A percentile compares a stretch with the other conserved stretches of the same genome.
phyloP scores from a whole-genome alignment of 2,329 filamentous ascomycete genomes.

The Fusarium sp. region DNA sequence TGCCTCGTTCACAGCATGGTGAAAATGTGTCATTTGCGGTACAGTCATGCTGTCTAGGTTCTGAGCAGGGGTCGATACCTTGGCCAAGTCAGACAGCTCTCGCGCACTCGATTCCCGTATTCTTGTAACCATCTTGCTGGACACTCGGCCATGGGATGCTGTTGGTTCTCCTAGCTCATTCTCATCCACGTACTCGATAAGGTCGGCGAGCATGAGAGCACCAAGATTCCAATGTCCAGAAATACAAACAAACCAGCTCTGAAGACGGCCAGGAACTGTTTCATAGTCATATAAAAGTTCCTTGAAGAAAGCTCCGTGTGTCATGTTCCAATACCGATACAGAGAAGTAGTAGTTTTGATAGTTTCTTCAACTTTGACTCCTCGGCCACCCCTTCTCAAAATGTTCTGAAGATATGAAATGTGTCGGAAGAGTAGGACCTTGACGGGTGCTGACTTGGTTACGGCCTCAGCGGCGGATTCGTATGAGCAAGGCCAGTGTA shows the following conservation, averaged over 20 bases:
- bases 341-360: slow-evolving; percentile 62
- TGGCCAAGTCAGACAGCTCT: slow-evolving; percentile 63
- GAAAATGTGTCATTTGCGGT: slow-evolving; percentile 58
- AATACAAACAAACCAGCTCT: slow-evolving; percentile 71
- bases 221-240: slow-evolving; percentile 70
- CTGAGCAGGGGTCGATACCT: slow-evolving; percentile 56
- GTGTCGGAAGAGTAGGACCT: slow-evolving; percentile 69
- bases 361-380: slow-evolving; percentile 60
- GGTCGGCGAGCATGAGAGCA: slow-evolving; percentile 66
- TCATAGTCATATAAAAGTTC: slow-evolving; percentile 64
- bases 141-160: slow-evolving; percentile 42
- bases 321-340: slow-evolving; percentile 66
- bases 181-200: slow-evolving; percentile 64
- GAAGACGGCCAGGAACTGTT: slow-evolving; percentile 63
- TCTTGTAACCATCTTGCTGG: slow-evolving; percentile 52
- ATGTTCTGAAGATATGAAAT: slow-evolving; percentile 65
- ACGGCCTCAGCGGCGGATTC: slow-evolving; percentile 62
- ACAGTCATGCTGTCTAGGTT: slow-evolving; percentile 14
- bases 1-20: slow-evolving; percentile 66
- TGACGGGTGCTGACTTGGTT: slow-evolving; percentile 67
- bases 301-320: slow-evolving; percentile 64
- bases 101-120: slow-evolving; percentile 60
- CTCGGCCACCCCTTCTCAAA: slow-evolving; percentile 55
- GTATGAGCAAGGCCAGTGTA: slow-evolving; percentile 67
- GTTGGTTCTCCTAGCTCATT: slow-evolving; percentile 44